Percentiles rank a stretch among this genome's conserved stretches.
Evolutionary conservation across 495 filamentous ascomycete genomes (phyloP).

Genomic region (Neurospora cerealis): DNA sequence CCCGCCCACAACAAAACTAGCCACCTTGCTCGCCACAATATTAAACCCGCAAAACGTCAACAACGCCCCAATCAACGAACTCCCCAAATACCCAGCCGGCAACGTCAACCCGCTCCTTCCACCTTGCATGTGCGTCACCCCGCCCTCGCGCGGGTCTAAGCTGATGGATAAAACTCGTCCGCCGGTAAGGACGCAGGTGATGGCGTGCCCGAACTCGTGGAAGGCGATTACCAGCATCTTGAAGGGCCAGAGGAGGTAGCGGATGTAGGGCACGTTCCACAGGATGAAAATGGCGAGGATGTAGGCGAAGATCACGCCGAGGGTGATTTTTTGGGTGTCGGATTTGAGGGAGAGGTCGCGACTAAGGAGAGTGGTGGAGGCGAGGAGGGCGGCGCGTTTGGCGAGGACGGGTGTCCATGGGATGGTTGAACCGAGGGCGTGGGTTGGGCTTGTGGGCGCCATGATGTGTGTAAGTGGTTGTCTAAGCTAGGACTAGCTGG

Average conservation of each 20-base stretch:
- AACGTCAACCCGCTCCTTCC: conserved; percentile 62
- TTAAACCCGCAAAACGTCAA: conserved; percentile 75
- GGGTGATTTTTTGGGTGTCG: conserved; percentile 61
- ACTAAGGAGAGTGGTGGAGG: not conserved
- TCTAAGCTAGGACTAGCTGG: not conserved
- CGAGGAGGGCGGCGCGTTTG: not conserved
- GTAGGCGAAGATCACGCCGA: conserved; percentile 55
- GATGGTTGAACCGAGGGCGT: not conserved
- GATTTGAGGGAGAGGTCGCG: conserved; percentile 50
- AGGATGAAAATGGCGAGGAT: conserved; percentile 63
- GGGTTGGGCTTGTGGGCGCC: not conserved
- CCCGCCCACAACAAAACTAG: conserved; percentile 59
- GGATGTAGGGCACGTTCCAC: conserved; percentile 71
- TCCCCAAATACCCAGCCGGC: conserved; percentile 69
- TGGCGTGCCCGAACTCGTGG: conserved; percentile 74
- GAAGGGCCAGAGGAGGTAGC: conserved; percentile 71
- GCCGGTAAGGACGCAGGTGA: conserved; percentile 61
- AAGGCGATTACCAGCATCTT: conserved; percentile 85
- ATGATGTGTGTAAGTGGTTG: not conserved
- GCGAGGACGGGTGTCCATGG: not conserved
- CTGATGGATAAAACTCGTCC: conserved; percentile 58
- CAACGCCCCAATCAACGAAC: conserved; percentile 62
- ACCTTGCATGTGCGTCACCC: conserved; percentile 73
- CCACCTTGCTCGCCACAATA: conserved; percentile 69
- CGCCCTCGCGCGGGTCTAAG: conserved; percentile 57